Base-by-base conservation (phyloP, 306 rosid species). In the Biancaea sappan region DNA sequence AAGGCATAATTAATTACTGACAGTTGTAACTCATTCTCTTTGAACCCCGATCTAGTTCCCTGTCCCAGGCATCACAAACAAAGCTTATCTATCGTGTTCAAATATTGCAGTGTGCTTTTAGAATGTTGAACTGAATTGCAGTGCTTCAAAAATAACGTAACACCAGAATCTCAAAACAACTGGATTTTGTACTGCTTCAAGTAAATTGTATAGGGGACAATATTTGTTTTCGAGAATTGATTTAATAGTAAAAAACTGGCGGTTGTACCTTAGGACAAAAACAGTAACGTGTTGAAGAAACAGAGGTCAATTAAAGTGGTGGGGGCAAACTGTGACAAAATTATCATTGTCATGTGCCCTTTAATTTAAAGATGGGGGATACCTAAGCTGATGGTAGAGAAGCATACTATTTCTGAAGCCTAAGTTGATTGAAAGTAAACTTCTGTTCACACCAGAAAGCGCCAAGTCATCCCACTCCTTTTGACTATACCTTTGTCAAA, bases 401-500 rank as follows among this genome's bases (percentile, higher is more conserved):
- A 15, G 13, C 41, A 19, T 75, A 11, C n/a, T 44, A 38, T 52
- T 60, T 37, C 25, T 31, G 12, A 26, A 40, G 57, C 73, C 57
- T 5, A 9, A 22, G 26, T 41, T n/a, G 40, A 58, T n/a, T n/a
- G n/a, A n/a, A n/a, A n/a, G n/a, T n/a, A n/a, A 60, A 63, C 37
- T 38, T 29, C 16, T 15, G 65, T 71, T 53, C 73, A 71, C 61
- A 71, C 77, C 3, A 24, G 29, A 61, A 71, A 52, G 10, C 14
- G 48, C 13, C 25, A 62, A 52, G 41, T 62, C 73, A 53, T 59
- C 0, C 47, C 0, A 31, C 72, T 31, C 32, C 19, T 63, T 67
- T 78, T 78, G 77, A 71, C 59, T 51, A 6, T 51, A 14, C n/a
- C 7, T 43, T 21, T 10, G 22, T 38, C 18, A 29, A 54, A 63